These are phyloP conservation scores for Hirschfeldia incana DNA, from an alignment of 345 rosid species.

Conservation along the genomic window DNA sequence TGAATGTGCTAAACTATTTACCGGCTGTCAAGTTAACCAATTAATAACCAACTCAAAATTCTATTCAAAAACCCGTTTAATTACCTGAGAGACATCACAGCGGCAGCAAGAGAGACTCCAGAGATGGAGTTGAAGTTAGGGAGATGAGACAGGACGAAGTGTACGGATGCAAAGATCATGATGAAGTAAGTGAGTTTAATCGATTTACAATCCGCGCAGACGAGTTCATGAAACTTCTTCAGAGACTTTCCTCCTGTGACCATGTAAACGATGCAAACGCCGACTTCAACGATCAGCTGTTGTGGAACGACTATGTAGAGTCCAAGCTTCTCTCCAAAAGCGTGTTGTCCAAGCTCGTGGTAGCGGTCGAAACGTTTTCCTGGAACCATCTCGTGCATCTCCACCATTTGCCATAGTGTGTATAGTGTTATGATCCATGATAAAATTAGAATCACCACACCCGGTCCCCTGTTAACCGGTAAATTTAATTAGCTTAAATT, in stretches of 20 bases:
- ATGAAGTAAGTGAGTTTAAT: constrained; percentile 67
- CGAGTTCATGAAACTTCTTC: constrained; percentile 55
- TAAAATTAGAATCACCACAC: constrained; percentile 53
- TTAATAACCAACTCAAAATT: neutral
- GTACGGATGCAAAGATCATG: constrained; percentile 75
- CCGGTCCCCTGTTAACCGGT: constrained; percentile 65
- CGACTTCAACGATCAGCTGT: constrained; percentile 65
- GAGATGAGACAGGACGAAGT: constrained; percentile 74
- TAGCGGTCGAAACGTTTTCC: constrained; percentile 74
- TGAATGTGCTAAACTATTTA: too few relatives aligned
- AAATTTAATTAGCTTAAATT: neutral
- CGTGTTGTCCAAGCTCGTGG: constrained; percentile 81
- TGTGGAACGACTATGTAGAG: constrained; percentile 79
- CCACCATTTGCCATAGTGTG: constrained; percentile 91
- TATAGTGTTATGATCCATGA: constrained; percentile 78
- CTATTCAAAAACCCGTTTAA: neutral
- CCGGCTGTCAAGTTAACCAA: neutral
- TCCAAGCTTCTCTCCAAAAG: constrained; percentile 76
- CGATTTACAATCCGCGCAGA: constrained; percentile 43
- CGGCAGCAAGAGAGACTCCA: constrained; percentile 69
- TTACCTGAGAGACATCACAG: constrained; percentile 77
- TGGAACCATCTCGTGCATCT: constrained; percentile 88
- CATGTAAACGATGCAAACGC: constrained; percentile 72
- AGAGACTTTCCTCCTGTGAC: constrained; percentile 74
- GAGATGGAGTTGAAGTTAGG: constrained; percentile 81